Base-by-base conservation (phyloP, 2,329 filamentous ascomycete species). In the Rosellinia necatrix region DNA sequence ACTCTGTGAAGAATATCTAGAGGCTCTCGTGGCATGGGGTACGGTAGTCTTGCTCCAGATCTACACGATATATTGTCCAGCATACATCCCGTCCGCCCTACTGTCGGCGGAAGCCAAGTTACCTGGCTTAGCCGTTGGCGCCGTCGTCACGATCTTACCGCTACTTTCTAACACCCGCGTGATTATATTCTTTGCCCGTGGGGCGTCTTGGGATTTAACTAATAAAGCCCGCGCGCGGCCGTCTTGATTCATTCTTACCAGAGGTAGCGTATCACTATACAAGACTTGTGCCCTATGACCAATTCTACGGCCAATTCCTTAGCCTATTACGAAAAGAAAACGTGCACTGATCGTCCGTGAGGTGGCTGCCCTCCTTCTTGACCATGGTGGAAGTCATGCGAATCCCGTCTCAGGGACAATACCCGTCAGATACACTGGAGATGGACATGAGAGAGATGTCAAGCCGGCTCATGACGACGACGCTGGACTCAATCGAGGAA, bases 331-430 rank as follows among this genome's bases (percentile, higher is more conserved):
- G 35, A 32, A 60, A 49, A 46, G 17, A 54, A 55, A 48, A 6
- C 29, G 10, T 32, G 22, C 15, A 42, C n/a, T 19, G 8, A 41
- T 17, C 19, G 30, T 46, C 29, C 13, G 15, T 38, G 19, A n/a
- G 25, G 29, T 35, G 29, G 29, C 10, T 30, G 8, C 24, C n/a
- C 22, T 41, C 32, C 49, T 12, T 35, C 21, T 43, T 53, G 48
- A 60, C 15, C 47, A 72, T 72, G 70, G 69, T 68, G 55, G 68
- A 71, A 57, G 61, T 71, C 13, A 59, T 70, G 49, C 59, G 66
- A 30, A 57, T 57, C 43, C 64, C 68, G 13, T 63, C 68, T 9
- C 49, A 64, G 48, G 63, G 62, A 24, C 60, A 64, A 35, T 49
- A 59, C 27, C 46, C 64, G 22, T 57, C 60, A 21, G 59, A 61